These are phyloP conservation scores for Fagus crenata DNA, from an alignment of 306 rosid species.

Conservation along the genomic window DNA sequence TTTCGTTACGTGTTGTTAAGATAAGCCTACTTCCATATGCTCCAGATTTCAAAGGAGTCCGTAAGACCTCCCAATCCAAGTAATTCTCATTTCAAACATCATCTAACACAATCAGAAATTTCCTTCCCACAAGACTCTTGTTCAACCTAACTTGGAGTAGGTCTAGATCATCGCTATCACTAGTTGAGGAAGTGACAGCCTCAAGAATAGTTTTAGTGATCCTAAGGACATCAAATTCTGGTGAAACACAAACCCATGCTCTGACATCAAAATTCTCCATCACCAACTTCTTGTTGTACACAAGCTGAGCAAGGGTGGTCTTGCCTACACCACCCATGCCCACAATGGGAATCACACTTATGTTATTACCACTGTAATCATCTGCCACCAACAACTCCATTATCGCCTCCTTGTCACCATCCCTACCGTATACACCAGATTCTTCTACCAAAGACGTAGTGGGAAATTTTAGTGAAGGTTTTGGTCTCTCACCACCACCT, in stretches of 20 bases:
- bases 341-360: conserved; percentile 13
- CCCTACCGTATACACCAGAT: conserved; percentile 30
- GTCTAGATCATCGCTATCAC: conserved; percentile 13
- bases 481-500: background rate
- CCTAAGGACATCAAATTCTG: conserved; percentile 12
- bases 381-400: background rate
- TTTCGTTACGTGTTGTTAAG: conserved; percentile 25
- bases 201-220: conserved; percentile 1
- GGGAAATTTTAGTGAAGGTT: no score
- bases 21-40: conserved; percentile 25
- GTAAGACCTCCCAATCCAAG: conserved; percentile 24
- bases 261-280: conserved; percentile 7
- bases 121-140: conserved; percentile 8
- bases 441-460: background rate
- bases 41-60: conserved; percentile 21
- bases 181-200: conserved; percentile 16
- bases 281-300: conserved; percentile 1
- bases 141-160: background rate
- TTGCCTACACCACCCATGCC: conserved; percentile 20
- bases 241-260: conserved; percentile 16
- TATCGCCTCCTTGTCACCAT: conserved; percentile 11
- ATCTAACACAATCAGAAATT: conserved; percentile 35
- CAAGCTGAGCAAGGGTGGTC: conserved; percentile 20
- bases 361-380: background rate
- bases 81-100: conserved; percentile 40